Conservation (phyloP, 148 eudicot species). For the Pharnaceum exiguum region DNA sequence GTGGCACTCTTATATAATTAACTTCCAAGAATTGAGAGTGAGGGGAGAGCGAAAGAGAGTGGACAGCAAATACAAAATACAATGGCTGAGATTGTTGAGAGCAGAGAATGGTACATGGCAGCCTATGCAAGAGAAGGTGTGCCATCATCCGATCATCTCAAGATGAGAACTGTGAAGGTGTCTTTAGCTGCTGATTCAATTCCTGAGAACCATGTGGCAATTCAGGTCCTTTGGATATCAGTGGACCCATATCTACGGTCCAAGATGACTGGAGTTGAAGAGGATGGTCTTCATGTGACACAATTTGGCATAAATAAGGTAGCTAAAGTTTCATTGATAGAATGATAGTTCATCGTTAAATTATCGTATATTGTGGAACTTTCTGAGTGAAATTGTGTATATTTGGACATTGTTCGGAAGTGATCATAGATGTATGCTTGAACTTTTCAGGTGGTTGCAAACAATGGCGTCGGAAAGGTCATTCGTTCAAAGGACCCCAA, state of each 20-base stretch:
- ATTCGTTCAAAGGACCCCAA: conserved; percentile 18
- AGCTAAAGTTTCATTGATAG: too few species aligned
- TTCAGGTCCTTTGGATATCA: conserved; percentile 28
- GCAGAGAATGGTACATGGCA: conserved; percentile 32
- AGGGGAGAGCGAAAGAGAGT: neutral
- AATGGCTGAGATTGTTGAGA: conserved; percentile 29
- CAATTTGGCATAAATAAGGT: conserved; percentile 27
- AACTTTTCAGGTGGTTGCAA: conserved; percentile 9
- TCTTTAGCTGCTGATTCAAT: conserved; percentile 25
- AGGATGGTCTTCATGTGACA: conserved; percentile 21
- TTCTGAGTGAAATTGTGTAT: too few species aligned
- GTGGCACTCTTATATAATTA: too few species aligned
- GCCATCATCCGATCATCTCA: conserved; percentile 34
- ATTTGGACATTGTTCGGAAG: too few species aligned
- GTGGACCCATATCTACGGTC: conserved; percentile 34
- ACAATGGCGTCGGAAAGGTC: conserved; percentile 26
- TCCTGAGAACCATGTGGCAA: conserved; percentile 27
- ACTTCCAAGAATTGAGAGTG: neutral
- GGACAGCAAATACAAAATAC: too few species aligned
- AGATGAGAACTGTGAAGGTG: conserved; percentile 17
- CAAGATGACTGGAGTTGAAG: conserved; percentile 25
- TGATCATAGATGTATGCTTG: too few species aligned
- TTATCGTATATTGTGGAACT: too few species aligned
- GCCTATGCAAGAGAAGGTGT: conserved; percentile 29
- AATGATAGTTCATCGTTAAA: too few species aligned